Percentiles rank a stretch among this genome's conserved stretches.
These are phyloP conservation scores for Coemansia sp. DNA, from an alignment of 192 early-diverging fungal genomes.

Conservation along the genomic window DNA sequence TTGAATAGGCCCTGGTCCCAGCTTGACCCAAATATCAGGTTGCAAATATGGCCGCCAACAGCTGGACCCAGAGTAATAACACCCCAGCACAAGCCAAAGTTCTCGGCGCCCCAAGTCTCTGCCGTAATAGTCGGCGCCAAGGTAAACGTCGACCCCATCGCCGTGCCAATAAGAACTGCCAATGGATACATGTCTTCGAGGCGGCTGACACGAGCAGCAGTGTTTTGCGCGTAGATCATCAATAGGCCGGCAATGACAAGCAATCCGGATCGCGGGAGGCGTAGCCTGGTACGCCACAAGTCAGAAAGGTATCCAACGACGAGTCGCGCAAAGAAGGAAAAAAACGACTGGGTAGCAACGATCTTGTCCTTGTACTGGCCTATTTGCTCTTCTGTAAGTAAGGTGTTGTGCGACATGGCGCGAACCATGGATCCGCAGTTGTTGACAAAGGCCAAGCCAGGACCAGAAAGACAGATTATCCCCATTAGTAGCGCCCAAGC, in stretches of 20 bases:
- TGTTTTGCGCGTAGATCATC: conserved; percentile 45
- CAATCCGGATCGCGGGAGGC: conserved; percentile 41
- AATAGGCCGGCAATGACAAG: conserved; percentile 28
- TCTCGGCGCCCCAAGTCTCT: conserved; percentile 55
- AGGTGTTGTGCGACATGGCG: conserved; percentile 30
- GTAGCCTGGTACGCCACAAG: conserved; percentile 38
- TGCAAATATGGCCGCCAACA: conserved; percentile 63
- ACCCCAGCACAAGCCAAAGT: conserved; percentile 58
- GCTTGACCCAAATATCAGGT: conserved; percentile 60
- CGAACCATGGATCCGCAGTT: conserved; percentile 55
- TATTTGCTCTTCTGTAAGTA: conserved; percentile 29
- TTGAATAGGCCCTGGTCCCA: conserved; percentile 51
- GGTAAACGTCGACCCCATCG: conserved; percentile 52
- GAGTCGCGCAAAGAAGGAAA: conserved; percentile 46
- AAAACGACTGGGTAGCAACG: conserved; percentile 53
- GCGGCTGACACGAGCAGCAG: conserved; percentile 10
- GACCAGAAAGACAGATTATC: conserved; percentile 46
- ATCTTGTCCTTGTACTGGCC: conserved; percentile 49
- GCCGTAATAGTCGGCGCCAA: conserved; percentile 49
- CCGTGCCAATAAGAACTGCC: conserved; percentile 35
- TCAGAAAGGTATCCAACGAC: conserved; percentile 45
- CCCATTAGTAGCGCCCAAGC: conserved; percentile 46
- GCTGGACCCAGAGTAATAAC: conserved; percentile 59
- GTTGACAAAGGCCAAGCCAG: conserved; percentile 49
- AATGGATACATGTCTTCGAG: conserved; percentile 36